These are phyloP conservation scores for Tolypocladium tropicale DNA, from an alignment of 2,329 filamentous ascomycete genomes.

Conservation along the genomic window DNA sequence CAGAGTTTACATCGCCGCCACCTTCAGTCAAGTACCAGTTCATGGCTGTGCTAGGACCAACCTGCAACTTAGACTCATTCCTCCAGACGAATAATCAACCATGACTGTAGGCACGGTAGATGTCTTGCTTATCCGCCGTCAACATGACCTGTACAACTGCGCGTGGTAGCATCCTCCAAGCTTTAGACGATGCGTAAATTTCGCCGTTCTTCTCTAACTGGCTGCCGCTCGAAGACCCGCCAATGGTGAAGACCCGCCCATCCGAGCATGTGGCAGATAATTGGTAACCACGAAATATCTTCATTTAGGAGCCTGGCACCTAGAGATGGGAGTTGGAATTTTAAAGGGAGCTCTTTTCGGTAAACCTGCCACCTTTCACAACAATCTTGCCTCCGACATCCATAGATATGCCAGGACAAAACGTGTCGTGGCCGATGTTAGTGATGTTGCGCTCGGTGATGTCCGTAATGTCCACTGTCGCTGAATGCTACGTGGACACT, in stretches of 20 bases:
- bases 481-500: conserved; percentile 9
- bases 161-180: conserved; percentile 34
- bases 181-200: conserved; percentile 32
- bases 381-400: conserved; percentile 37
- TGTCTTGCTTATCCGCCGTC: conserved; percentile 36
- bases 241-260: conserved; percentile 47
- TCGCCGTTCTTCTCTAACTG: conserved; percentile 44
- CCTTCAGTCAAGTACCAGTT: background rate
- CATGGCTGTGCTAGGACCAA: conserved; percentile 32
- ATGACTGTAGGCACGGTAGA: conserved; percentile 29
- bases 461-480: background rate
- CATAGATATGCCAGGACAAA: conserved; percentile 37
- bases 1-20: background rate
- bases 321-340: conserved; percentile 27
- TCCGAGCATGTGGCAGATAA: conserved; percentile 37
- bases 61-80: conserved; percentile 40
- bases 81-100: conserved; percentile 29
- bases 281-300: conserved; percentile 42
- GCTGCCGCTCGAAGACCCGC: conserved; percentile 41
- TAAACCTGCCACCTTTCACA: conserved; percentile 42
- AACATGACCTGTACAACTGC: conserved; percentile 37
- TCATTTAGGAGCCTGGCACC: conserved; percentile 27
- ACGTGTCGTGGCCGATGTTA: conserved; percentile 43
- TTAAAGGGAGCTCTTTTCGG: conserved; percentile 37
- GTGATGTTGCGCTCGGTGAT: conserved; percentile 18